Evolutionary conservation across 2,329 filamentous ascomycete genomes (phyloP), one percentile per base, ranked within the genome.

Genomic region (Plenodomus biglobosus): DNA sequence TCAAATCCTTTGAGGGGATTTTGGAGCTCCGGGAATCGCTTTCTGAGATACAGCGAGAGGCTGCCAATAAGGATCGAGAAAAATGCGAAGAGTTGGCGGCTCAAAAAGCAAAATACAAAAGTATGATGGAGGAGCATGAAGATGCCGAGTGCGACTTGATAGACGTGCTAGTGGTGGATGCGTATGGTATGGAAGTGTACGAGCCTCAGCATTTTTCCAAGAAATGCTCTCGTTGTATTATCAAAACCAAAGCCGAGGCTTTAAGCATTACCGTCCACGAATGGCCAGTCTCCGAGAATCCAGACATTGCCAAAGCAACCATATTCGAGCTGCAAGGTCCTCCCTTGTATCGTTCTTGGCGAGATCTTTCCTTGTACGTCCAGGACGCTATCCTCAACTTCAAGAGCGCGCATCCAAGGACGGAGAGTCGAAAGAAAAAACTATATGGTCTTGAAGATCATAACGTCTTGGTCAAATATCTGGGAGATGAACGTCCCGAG

Each of bases 281-380:
- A 57, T 84, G 80, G 80, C 82, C 83, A 0, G 66, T 85, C 0
- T 76, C 81, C 0, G 22, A 36, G 0, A 15, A 71, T 0, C 0
- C 37, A 0, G 5, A 50, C 0, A 21, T 71, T 10, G 71, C 72
- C 0, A 76, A 79, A 47, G 70, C 78, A 0, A 72, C 74, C 0
- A 70, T 85, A 0, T 85, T 85, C 41, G 82, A 85, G 52, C 64
- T 85, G 0, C 42, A 55, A 0, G 52, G 75, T 0, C 81, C 81
- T 0, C 3, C n/a, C n/a, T n/a, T n/a, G n/a, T 18, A 0, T 21
- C 59, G 0, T 78, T 81, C 27, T 1, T 85, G 82, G 82, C 70
- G 82, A 15, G 76, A 83, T 46, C 52, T 61, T 1, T 80, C 78
- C 0, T 47, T 72, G 0, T 76, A 69, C 40, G 22, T 84, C 1